A percentile compares a stretch with the other conserved stretches of the same genome.
phyloP scores from a whole-genome alignment of 176 grass and related monocot genomes.

The Pontederia crassipes region DNA sequence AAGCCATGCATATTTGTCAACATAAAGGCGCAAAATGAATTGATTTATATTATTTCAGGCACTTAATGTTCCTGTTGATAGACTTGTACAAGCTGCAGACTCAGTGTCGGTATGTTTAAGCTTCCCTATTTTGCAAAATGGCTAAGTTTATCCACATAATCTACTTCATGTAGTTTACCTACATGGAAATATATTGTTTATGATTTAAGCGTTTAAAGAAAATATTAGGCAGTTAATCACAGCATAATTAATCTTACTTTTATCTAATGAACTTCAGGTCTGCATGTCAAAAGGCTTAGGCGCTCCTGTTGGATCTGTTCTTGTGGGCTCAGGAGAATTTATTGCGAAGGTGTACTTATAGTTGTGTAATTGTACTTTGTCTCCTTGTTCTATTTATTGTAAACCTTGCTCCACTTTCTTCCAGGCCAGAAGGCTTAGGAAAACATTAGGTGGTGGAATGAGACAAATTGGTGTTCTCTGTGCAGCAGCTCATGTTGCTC shows the following conservation, averaged over 20 bases:
- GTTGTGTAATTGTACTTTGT: neutral
- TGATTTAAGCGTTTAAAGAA: no score
- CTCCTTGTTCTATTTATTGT: neutral
- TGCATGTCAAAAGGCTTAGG: conserved; percentile 94
- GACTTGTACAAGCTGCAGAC: conserved; percentile 74
- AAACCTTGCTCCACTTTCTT: conserved; percentile 1
- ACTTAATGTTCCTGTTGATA: conserved; percentile 74
- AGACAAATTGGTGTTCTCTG: conserved; percentile 90
- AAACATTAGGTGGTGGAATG: conserved; percentile 96
- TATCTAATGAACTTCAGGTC: conserved; percentile 29
- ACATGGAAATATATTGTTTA: no score
- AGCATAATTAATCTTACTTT: no score
- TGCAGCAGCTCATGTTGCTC: conserved; percentile 67
- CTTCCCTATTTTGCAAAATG: neutral
- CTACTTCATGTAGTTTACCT: no score
- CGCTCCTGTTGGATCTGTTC: conserved; percentile 82
- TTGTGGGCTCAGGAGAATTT: conserved; percentile 66
- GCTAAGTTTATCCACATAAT: no score
- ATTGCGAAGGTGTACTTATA: conserved; percentile 53
- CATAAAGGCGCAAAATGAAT: neutral
- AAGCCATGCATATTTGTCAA: no score
- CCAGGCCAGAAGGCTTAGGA: conserved; percentile 84
- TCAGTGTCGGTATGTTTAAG: conserved; percentile 67
- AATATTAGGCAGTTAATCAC: no score
- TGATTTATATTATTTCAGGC: conserved; percentile 27